A percentile compares a stretch with the other conserved stretches of the same genome.
These are phyloP conservation scores for Citeromyces hawaiiensis DNA, from an alignment of 1,139 yeast genomes.

Conservation along the genomic window DNA sequence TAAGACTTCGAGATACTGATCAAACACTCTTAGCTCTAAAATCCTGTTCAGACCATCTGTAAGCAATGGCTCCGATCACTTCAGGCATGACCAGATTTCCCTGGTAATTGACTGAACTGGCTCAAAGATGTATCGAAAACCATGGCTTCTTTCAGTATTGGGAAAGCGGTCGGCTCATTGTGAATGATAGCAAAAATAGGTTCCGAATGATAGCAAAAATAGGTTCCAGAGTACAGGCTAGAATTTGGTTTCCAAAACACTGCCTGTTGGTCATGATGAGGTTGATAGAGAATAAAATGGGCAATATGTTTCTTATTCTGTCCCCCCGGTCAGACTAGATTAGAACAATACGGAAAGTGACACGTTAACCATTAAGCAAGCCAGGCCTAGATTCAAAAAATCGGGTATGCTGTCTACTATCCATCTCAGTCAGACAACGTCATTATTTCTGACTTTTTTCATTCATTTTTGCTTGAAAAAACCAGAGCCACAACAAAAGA, in stretches of 20 bases:
- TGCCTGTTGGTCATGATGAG: conserved; percentile 40
- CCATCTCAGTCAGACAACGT: too few relatives aligned
- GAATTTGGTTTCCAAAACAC: conserved; percentile 58
- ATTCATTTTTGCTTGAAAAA: too few relatives aligned
- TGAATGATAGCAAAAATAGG: conserved; percentile 71
- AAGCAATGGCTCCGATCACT: conserved; percentile 71
- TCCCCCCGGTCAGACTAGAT: conserved; percentile 72
- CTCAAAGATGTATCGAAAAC: conserved; percentile 55
- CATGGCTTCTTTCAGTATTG: conserved; percentile 68
- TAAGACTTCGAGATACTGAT: conserved; percentile 38
- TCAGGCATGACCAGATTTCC: conserved; percentile 58
- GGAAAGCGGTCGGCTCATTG: conserved; percentile 83
- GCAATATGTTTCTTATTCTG: conserved; percentile 67
- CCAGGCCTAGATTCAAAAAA: too few relatives aligned
- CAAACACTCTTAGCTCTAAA: conserved; percentile 29
- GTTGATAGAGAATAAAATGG: conserved; percentile 50
- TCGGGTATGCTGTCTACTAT: too few relatives aligned
- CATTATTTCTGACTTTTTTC: too few relatives aligned
- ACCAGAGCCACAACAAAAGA: too few relatives aligned
- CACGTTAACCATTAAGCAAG: too few relatives aligned
- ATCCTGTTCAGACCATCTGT: conserved; percentile 57
- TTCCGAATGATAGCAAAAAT: too few relatives aligned
- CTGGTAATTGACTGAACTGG: conserved; percentile 34
- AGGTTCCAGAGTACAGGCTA: conserved; percentile 52
- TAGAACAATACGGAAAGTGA: too few relatives aligned